Base-by-base conservation (phyloP, 2,329 filamentous ascomycete genomes). In the Penicillium verrucosum region DNA sequence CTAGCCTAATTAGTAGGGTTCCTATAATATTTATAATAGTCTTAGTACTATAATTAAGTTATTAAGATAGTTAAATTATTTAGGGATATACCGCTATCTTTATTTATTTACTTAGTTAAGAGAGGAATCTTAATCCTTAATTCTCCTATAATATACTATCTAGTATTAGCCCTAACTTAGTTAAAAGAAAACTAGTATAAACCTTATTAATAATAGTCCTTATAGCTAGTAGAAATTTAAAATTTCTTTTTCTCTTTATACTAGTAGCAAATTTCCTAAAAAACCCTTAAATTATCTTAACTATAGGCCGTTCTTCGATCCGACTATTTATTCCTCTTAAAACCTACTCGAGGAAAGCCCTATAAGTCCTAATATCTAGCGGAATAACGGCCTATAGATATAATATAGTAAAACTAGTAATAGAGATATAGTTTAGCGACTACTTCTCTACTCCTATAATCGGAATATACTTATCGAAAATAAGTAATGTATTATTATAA, bases 11-110 rank as follows among this genome's bases (percentile, higher is more conserved):
- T 16, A 3, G 34, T 5, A 37, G 34, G 34, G 34, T 16, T 10
- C 12, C 16, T 50, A 25, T 47, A 48, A 41, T 63, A 65, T 37
- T 65, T 41, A 48, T 61, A 32, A 14, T 52, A 58, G 36, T 65
- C 58, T 45, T 40, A 48, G 49, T 52, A 65, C 62, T 52, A 65
- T 25, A 65, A 56, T 34, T 65, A 40, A 36, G 44, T 62, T 32
- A 63, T 54, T 10, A 65, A 41, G 48, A 65, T 60, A 11, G 50
- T 61, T 18, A 65, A 54, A 51, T 65, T 34, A 47, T 63, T 65
- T 37, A 2, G 37, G 49, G 56, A 40, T 49, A 65, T 7, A 63
- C 23, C 30, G 16, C 45, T 38, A 50, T 59, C 46, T 57, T 61
- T 64, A 5, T 60, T 40, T 14, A 61, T 64, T 51, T 62, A n/a